phyloP scores from a whole-genome alignment of 164 flowering plant genomes.

The Sextonia rubra region DNA sequence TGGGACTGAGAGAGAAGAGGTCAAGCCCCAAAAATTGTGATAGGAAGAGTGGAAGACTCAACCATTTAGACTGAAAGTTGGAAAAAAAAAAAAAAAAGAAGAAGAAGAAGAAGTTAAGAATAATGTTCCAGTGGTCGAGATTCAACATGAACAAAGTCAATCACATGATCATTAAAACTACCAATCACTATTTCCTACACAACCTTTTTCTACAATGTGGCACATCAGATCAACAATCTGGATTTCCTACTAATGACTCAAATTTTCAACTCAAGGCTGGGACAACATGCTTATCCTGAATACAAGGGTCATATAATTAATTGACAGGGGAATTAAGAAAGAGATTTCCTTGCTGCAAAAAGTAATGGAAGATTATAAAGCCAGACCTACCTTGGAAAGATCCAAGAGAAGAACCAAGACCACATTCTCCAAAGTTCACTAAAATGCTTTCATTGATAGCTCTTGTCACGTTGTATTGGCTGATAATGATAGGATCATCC shows the following conservation, averaged over 20 bases:
- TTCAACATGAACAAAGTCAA: neutral
- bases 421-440: conserved; percentile 84
- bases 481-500: conserved; percentile 64
- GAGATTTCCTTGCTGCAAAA: neutral
- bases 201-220: too few relatives aligned
- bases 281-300: neutral
- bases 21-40: too few relatives aligned
- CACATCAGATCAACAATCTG: neutral
- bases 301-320: neutral
- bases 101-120: neutral
- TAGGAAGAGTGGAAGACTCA: neutral
- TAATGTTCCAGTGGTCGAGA: neutral
- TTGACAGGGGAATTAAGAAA: neutral
- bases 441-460: conserved; percentile 83
- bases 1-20: too few relatives aligned
- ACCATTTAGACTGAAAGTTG: neutral
- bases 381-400: conserved; percentile 64
- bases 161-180: neutral
- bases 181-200: neutral
- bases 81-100: too few relatives aligned
- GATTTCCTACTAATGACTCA: neutral
- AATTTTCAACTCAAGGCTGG: neutral
- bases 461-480: conserved; percentile 50
- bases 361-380: neutral
- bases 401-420: conserved; percentile 68